Evolutionary conservation across 108 stramenopile species (phyloP).

Genomic region (Conticribra weissflogii): DNA sequence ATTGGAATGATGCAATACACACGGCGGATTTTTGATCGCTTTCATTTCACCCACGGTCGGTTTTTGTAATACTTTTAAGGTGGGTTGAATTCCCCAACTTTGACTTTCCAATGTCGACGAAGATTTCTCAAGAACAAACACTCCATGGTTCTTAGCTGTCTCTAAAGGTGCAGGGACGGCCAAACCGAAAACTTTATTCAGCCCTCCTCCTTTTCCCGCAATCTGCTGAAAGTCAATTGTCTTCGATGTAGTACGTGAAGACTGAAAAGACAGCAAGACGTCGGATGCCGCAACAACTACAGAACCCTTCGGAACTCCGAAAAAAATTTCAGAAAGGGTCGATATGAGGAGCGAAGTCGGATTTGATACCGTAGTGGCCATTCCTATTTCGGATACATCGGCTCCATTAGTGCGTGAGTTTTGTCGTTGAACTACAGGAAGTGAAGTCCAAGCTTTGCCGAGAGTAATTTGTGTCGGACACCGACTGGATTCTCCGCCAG

Average conservation of each 20-base stretch:
- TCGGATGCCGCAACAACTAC: slow-evolving; percentile 76
- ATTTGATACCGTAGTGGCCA: slow-evolving; percentile 31
- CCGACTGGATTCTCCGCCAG: slow-evolving; percentile 81
- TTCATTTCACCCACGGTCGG: slow-evolving; percentile 57
- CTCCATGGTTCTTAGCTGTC: slow-evolving; percentile 84
- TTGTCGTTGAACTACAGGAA: slow-evolving; percentile 40
- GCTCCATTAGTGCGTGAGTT: neutral
- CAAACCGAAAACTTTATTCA: slow-evolving; percentile 63
- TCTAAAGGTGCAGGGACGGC: slow-evolving; percentile 73
- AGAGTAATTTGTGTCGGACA: slow-evolving; percentile 82
- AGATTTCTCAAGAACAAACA: slow-evolving; percentile 51
- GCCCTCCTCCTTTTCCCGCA: slow-evolving; percentile 4
- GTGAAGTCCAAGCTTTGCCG: slow-evolving; percentile 82
- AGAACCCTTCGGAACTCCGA: slow-evolving; percentile 55
- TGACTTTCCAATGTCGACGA: neutral
- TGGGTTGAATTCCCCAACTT: slow-evolving; percentile 14
- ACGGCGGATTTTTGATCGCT: slow-evolving; percentile 15
- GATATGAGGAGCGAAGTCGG: slow-evolving; percentile 63
- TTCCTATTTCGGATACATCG: neutral
- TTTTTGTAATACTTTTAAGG: slow-evolving; percentile 64
- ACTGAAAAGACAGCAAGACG: slow-evolving; percentile 52
- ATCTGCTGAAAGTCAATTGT: slow-evolving; percentile 4
- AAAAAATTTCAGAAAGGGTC: slow-evolving; percentile 46
- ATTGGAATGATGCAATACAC: slow-evolving; percentile 14
- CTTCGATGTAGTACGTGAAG: neutral